Percentiles rank a stretch among this genome's conserved stretches.
These are phyloP conservation scores for Penicillium sp. DNA, from an alignment of 2,329 filamentous ascomycete species.

Conservation along the genomic window DNA sequence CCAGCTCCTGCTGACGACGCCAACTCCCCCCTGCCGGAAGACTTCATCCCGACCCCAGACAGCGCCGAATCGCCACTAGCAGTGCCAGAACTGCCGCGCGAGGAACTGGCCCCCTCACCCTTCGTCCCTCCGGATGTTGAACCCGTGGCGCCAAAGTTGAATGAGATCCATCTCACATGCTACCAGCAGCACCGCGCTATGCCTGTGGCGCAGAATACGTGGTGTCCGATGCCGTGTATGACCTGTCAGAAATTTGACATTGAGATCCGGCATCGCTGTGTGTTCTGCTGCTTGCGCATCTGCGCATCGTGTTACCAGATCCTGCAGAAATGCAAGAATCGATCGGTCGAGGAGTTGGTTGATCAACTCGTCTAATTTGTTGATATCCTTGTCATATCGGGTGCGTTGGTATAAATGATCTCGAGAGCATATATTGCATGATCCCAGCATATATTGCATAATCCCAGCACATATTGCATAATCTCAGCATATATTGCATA, in stretches of 20 bases:
- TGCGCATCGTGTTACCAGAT: constrained; percentile 37
- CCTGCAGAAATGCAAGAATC: constrained; percentile 35
- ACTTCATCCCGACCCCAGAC: constrained; percentile 38
- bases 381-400: neutral
- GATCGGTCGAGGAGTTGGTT: constrained; percentile 38
- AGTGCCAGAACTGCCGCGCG: constrained; percentile 11
- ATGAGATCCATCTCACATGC: constrained; percentile 39
- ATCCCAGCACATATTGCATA: neutral
- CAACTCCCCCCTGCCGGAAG: constrained; percentile 26
- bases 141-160: constrained; percentile 37
- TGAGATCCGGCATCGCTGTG: constrained; percentile 41
- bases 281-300: constrained; percentile 45
- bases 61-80: constrained; percentile 19
- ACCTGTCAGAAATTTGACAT: constrained; percentile 42
- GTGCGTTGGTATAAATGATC: neutral
- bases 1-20: constrained; percentile 11
- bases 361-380: constrained; percentile 7
- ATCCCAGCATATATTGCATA: neutral
- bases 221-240: constrained; percentile 47
- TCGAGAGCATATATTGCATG: neutral
- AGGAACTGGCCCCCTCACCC: constrained; percentile 14
- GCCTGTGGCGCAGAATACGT: constrained; percentile 37
- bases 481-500: no score
- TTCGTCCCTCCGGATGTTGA: constrained; percentile 36
- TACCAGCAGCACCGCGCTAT: constrained; percentile 43